A percentile compares a stretch with the other conserved stretches of the same genome.
Evolutionary conservation across 208 protist species (phyloP).

Genomic region (Vickermania spadyakhi): DNA sequence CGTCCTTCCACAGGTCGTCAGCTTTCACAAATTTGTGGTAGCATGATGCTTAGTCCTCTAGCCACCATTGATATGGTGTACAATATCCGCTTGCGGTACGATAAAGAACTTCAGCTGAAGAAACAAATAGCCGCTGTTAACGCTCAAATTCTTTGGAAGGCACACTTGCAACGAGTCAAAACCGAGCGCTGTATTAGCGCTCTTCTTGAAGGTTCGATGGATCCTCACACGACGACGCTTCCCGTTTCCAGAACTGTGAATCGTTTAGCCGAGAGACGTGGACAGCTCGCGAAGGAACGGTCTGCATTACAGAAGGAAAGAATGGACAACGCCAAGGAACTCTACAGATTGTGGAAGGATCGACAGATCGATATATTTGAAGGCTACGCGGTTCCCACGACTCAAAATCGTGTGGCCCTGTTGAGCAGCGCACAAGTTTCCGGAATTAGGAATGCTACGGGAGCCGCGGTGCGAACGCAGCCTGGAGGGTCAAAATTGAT

Average conservation of each 20-base stretch:
- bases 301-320: slow-evolving; percentile 40
- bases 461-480: background rate
- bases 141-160: slow-evolving; percentile 36
- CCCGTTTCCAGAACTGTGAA: slow-evolving; percentile 59
- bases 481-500: background rate
- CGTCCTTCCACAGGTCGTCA: slow-evolving; percentile 33
- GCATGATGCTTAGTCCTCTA: slow-evolving; percentile 39
- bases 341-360: slow-evolving; percentile 76
- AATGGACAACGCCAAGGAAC: slow-evolving; percentile 60
- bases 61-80: slow-evolving; percentile 48
- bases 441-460: background rate
- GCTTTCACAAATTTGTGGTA: slow-evolving; percentile 41
- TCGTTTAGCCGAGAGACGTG: slow-evolving; percentile 32
- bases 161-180: slow-evolving; percentile 53
- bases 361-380: slow-evolving; percentile 64
- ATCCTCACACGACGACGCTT: slow-evolving; percentile 45
- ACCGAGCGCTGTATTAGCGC: slow-evolving; percentile 57
- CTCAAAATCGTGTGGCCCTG: slow-evolving; percentile 20
- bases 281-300: slow-evolving; percentile 25
- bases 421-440: slow-evolving; percentile 13
- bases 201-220: slow-evolving; percentile 40
- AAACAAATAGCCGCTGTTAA: slow-evolving; percentile 44
- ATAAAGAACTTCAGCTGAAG: slow-evolving; percentile 31
- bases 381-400: slow-evolving; percentile 25
- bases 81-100: slow-evolving; percentile 53